Evolutionary conservation across 169 alveolate species (phyloP), one percentile per base, ranked within the genome.

Genomic region (Plasmodium gonderi): DNA sequence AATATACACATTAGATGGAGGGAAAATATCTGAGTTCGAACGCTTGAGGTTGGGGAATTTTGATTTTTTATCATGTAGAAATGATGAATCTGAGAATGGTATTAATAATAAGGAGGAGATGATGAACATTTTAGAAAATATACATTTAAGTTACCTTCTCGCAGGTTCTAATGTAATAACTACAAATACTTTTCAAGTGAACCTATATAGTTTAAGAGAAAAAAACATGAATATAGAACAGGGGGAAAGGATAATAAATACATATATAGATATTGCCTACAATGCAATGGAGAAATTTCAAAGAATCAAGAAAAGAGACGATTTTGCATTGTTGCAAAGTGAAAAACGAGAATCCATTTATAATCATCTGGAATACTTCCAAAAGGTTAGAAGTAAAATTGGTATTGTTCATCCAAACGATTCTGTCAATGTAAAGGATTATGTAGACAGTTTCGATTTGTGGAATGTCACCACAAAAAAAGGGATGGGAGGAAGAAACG

Each of bases 101-200:
- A n/a, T n/a, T n/a, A n/a, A n/a, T n/a, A 47, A 69, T 38, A 49
- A 31, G n/a, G 75, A 83, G n/a, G 33, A 33, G 47, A 83, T 83
- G 77, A 72, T 36, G 38, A 23, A n/a, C 4, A 72, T n/a, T 12
- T 14, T 83, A 31, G 69, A 83, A 40, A 83, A 72, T 8, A 68
- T 83, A 1, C 92, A 83, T 60, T 83, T 83, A 40, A 83, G 92
- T 36, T 83, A 83, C 60, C 60, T 83, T 26, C 54, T 83, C 9
- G 82, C 68, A 6, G 92, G 92, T 1, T 69, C 69, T 26, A 72
- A 83, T 64, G 77, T 83, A 9, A 83, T 72, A 17, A 17, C 49
- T 47, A 83, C 92, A 17, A 83, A 83, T 49, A 83, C 92, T 9
- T 83, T 69, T 36, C 92, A 83, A 49, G 92, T 83, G 5, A 83